Conservation (phyloP, 331 rosid species). For the Rosa hybrid region DNA sequence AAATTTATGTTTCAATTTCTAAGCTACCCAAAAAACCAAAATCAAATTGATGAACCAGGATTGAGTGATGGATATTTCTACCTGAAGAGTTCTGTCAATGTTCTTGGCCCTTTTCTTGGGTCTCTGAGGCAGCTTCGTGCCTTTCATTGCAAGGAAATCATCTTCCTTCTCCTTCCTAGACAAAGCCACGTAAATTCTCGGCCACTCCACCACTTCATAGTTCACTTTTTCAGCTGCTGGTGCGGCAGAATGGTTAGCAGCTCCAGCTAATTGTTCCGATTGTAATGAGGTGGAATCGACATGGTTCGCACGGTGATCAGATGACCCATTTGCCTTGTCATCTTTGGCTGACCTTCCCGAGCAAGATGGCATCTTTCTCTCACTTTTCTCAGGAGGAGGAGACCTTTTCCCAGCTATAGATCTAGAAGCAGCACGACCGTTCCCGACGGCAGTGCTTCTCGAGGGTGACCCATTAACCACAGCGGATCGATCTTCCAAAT, state of each 20-base stretch:
- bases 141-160: slow-evolving; percentile 75
- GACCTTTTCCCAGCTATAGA: slow-evolving; percentile 48
- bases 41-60: background rate
- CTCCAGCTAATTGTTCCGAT: slow-evolving; percentile 32
- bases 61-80: slow-evolving; percentile 4
- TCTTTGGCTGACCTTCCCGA: slow-evolving; percentile 43
- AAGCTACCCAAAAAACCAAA: background rate
- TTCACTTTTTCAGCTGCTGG: slow-evolving; percentile 37
- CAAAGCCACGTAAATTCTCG: slow-evolving; percentile 54
- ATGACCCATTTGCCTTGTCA: slow-evolving; percentile 47
- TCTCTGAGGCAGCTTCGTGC: slow-evolving; percentile 68
- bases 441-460: slow-evolving; percentile 35
- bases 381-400: slow-evolving; percentile 43
- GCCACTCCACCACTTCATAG: slow-evolving; percentile 52
- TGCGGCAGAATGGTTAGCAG: background rate
- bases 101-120: slow-evolving; percentile 77
- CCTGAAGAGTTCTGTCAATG: slow-evolving; percentile 63
- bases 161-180: slow-evolving; percentile 78
- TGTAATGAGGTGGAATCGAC: slow-evolving; percentile 39
- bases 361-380: slow-evolving; percentile 36
- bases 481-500: slow-evolving; percentile 50
- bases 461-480: slow-evolving; percentile 50
- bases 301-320: slow-evolving; percentile 35
- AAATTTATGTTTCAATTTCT: background rate
- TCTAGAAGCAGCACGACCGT: slow-evolving; percentile 41